Evolutionary conservation across 805 yeast species (phyloP), one percentile per base, ranked within the genome.

Genomic region (Spathaspora hagerdaliae): DNA sequence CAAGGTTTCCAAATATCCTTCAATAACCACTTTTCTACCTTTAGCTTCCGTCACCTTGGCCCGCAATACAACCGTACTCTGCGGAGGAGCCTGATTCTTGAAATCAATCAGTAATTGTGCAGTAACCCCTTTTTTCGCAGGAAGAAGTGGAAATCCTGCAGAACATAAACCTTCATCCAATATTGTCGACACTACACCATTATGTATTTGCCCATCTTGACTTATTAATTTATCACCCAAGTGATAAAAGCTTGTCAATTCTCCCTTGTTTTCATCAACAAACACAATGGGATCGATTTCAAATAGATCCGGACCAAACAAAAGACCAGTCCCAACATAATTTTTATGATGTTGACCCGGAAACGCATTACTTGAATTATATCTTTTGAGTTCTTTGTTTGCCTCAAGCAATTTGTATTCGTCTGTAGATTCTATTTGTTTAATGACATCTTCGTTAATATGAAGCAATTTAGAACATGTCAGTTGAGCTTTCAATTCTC

Each of bases 71-170:
- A 90, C 78, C 8, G 83, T 79, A 19, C 83, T 71, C 48, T 81
- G 78, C 0, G 90, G 84, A 2, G 73, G 74, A 0, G 81, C 80
- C 35, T 83, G 85, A 51, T 74, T 75, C 36, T 75, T 74, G 63
- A 88, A 92, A 43, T 85, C 73, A 7, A 92, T 71, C 2, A 76
- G 65, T 37, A 92, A 69, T 42, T 74, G 76, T 0, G 96, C 99
- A 0, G 99, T 92, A 24, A 94, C 96, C 11, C 98, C 99, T 42
- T 85, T 74, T 45, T 81, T 77, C 46, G 82, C 80, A 1, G 98
- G 98, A 10, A 92, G 69, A 27, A 76, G 67, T 3, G 88, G 81
- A 60, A 90, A 92, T 12, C 97, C 98, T 57, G 96, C 86, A 38
- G 81, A 74, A 56, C 96, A 88, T 27, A 92, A 67, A 0, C 85